Percentiles rank a stretch among this genome's conserved stretches.
phyloP scores from a whole-genome alignment of 1,139 yeast genomes.

The Sugiyamaella japonica region DNA sequence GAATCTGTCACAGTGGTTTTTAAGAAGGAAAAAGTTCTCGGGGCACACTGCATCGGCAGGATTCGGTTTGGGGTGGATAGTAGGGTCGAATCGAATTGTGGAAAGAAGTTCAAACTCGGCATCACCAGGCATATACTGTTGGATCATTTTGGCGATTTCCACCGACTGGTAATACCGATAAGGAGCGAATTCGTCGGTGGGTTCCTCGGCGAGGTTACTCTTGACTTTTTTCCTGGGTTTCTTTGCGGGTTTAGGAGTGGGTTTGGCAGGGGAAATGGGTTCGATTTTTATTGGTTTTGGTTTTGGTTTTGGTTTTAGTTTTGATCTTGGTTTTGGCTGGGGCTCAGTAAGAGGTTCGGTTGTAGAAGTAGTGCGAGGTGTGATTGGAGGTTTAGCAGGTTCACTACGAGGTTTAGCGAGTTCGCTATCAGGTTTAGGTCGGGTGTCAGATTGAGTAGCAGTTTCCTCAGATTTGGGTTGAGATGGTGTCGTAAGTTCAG shows the following conservation, averaged over 20 bases:
- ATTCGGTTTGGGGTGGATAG: constrained; percentile 36
- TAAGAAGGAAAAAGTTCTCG: constrained; percentile 51
- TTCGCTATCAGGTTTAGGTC: too few species aligned
- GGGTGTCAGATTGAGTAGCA: too few species aligned
- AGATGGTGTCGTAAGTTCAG: too few species aligned
- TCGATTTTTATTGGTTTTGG: neutral
- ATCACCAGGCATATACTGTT: constrained; percentile 9
- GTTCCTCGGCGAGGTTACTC: neutral
- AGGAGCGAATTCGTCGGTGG: constrained; percentile 10
- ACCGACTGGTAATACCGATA: constrained; percentile 16
- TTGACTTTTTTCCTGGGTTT: neutral
- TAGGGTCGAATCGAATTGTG: constrained; percentile 74
- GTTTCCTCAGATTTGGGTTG: too few species aligned
- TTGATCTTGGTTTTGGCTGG: too few species aligned
- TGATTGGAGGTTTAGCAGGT: too few species aligned
- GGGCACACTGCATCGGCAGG: constrained; percentile 13
- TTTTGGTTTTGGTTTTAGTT: neutral
- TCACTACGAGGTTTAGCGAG: too few species aligned
- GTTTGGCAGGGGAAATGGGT: neutral
- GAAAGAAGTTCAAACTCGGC: constrained; percentile 56
- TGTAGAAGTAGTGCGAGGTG: too few species aligned
- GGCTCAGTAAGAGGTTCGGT: too few species aligned
- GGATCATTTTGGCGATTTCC: constrained; percentile 5
- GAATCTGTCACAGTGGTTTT: constrained; percentile 63
- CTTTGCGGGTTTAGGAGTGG: neutral